Base-by-base conservation (phyloP, 331 rosid genomes). In the Cydonia oblonga region DNA sequence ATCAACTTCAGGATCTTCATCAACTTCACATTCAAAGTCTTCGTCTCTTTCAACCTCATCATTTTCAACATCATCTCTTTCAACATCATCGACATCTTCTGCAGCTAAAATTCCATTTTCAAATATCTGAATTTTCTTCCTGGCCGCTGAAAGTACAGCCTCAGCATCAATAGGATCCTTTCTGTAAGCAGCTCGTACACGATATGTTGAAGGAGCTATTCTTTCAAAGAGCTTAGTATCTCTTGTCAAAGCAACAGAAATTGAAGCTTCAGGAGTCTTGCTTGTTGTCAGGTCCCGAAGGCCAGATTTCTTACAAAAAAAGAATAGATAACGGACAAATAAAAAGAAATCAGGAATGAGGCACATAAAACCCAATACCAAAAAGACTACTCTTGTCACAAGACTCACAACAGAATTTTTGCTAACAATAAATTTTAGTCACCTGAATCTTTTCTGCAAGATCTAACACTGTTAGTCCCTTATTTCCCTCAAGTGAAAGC, bases 371-470 rank as follows among this genome's bases (percentile, higher is more conserved):
- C 69, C 20, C 32, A 7, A 28, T 19, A 60, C 16, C 59, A 44
- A n/a, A 29, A 67, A 66, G 30, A 66, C 9, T 6, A 56, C 51
- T 40, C 23, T 68, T 28, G 49, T 59, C 66, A 35, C 28, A 49
- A 68, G 51, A 25, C 20, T 24, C 60, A 22, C 22, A 25, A 68
- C 67, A 26, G 29, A 20, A 19, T 40, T 71, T 56, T 44, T 4
- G 44, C 25, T 62, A 24, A 71, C 13, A 3, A 26, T 23, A 9
- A 10, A 23, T 13, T 67, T 35, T 10, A 63, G 67, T 81, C 78
- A 91, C 99, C 96, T 95, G 99, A 83, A 95, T 95, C 82, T 95
- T 95, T 53, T 95, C 99, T 11, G 99, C 99, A 64, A 95, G 99
- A 60, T 95, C 99, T 72, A 95, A 78, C 33, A 95, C 96, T 1